phyloP scores from a whole-genome alignment of 345 rosid species.

The Hibiscus syriacus region DNA sequence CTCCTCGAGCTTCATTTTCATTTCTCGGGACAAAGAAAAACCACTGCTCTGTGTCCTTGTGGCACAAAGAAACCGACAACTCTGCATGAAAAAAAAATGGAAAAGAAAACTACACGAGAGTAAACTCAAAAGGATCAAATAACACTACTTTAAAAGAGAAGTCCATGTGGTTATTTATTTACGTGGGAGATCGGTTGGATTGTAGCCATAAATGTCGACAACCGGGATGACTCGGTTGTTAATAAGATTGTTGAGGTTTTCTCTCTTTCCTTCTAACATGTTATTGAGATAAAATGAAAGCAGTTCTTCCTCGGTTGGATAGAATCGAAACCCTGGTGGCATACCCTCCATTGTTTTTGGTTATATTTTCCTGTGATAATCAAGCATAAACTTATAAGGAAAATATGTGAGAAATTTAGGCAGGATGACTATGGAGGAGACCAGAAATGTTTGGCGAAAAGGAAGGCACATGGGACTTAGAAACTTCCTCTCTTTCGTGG shows the following conservation, averaged over 20 bases:
- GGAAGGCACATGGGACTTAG: background rate
- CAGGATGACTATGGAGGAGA: background rate
- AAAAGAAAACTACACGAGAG: background rate
- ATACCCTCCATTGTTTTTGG: slow-evolving; percentile 17
- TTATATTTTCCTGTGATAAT: background rate
- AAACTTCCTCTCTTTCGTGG: background rate
- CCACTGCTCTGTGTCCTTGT: slow-evolving; percentile 33
- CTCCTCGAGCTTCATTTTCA: slow-evolving; percentile 32
- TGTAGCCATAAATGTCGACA: slow-evolving; percentile 32
- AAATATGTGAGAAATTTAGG: background rate
- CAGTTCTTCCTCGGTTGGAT: slow-evolving; percentile 51
- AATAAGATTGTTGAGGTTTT: slow-evolving; percentile 22
- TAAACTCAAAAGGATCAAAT: background rate
- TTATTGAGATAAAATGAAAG: slow-evolving; percentile 35
- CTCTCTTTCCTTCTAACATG: slow-evolving; percentile 25
- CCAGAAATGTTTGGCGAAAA: background rate
- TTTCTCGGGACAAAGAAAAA: slow-evolving; percentile 39
- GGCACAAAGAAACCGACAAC: slow-evolving; percentile 21
- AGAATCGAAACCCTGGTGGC: slow-evolving; percentile 50
- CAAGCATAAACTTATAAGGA: background rate
- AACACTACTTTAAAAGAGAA: background rate
- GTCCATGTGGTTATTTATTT: background rate
- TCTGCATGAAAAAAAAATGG: slow-evolving; percentile 13
- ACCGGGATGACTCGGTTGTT: slow-evolving; percentile 46
- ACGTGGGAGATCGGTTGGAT: slow-evolving; percentile 44